Evolutionary conservation across 495 filamentous ascomycete genomes (phyloP).

Genomic region (Darksidea phi): DNA sequence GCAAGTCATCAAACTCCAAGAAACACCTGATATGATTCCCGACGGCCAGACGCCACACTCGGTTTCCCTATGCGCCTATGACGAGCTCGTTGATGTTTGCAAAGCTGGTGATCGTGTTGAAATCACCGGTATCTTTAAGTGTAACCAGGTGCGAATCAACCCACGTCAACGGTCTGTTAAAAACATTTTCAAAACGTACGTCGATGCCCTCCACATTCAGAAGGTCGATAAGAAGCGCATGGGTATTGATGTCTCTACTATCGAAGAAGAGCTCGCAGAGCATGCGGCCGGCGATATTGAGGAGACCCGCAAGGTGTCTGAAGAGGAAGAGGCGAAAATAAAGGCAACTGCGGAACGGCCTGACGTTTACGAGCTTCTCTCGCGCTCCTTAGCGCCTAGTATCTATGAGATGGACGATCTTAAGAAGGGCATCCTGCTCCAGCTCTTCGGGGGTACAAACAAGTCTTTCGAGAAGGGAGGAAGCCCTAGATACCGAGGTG

Average conservation of each 20-base stretch:
- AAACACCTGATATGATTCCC: conserved; percentile 91
- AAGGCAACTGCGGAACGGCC: conserved; percentile 72
- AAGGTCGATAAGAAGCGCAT: conserved; percentile 93
- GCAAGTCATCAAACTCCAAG: conserved; percentile 97
- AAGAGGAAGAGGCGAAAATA: conserved; percentile 93
- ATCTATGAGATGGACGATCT: conserved; percentile 99
- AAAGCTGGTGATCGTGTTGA: conserved; percentile 96
- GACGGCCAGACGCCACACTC: conserved; percentile 98
- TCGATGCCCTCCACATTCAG: conserved; percentile 92
- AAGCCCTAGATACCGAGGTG: conserved; percentile 90
- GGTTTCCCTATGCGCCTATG: conserved; percentile 92
- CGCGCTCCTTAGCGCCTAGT: conserved; percentile 88
- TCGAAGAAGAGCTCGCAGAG: conserved; percentile 79
- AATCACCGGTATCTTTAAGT: conserved; percentile 94
- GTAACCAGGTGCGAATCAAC: conserved; percentile 92
- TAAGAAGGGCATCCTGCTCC: conserved; percentile 95
- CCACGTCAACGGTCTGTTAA: conserved; percentile 90
- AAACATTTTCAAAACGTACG: conserved; percentile 94
- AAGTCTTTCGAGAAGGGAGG: conserved; percentile 97
- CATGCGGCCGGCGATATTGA: conserved; percentile 72
- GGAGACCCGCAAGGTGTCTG: conserved; percentile 75
- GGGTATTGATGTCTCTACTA: conserved; percentile 84
- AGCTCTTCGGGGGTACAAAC: conserved; percentile 98
- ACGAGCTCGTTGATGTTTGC: conserved; percentile 95
- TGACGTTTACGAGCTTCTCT: conserved; percentile 91